Base-by-base conservation (phyloP, 768 basidiomycete species). In the Leccinum subgranulosum region DNA sequence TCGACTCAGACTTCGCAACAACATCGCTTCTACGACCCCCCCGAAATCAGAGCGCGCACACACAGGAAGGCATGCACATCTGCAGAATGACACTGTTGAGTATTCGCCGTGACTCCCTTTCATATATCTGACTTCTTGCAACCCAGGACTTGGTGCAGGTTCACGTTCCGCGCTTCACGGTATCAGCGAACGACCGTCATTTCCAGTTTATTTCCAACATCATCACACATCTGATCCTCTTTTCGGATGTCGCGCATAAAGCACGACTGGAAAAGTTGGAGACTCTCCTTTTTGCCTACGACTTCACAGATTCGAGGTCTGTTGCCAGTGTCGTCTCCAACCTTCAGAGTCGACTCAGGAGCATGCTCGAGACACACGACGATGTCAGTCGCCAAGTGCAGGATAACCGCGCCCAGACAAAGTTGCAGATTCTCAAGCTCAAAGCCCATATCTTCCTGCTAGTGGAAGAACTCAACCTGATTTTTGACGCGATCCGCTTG, bases 131-230 rank as follows among this genome's bases (percentile, higher is more conserved):
- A 66, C 56, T 27, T 9, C 17, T 33, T 53, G 33, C 12, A 49
- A 59, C 53, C 23, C 33, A 95, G 91, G 94, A 97, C 74, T 79
- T 94, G 29, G 77, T 94, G 51, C 82, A 85, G 52, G 78, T 97
- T 47, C 82, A 88, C 60, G 84, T 95, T 52, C 94, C 94, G 2
- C 85, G 86, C 23, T 89, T 98, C 70, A 89, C 91, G 1, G 89
- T 97, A 46, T 84, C 89, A 23, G 94, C 94, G 12, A 89, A 84
- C 62, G 84, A 91, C 51, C 78, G 81, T 41, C 90, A 95, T 64
- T 97, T 92, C 73, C 79, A 85, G 60, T 86, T 86, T 12, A 88
- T 97, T 55, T 93, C 92, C 57, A 87, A 88, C 69, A 84, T 95
- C 63, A 86, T 96, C 61, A 91, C 88, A 23, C 84, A 94, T 64